Base-by-base conservation (phyloP, 345 rosid genomes). In the Arabis hirsuta region DNA sequence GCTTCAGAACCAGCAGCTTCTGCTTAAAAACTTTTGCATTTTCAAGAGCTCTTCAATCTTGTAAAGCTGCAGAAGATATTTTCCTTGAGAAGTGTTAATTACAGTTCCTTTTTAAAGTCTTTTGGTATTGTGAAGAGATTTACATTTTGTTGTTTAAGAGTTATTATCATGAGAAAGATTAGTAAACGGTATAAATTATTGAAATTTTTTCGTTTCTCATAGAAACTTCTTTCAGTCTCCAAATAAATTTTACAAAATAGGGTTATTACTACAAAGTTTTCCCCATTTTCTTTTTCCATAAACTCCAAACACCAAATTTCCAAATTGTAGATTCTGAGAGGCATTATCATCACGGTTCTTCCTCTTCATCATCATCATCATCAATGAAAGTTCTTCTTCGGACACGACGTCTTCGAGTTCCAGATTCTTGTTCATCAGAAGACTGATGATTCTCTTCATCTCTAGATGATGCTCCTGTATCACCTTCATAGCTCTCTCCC, bases 401-500 rank as follows among this genome's bases (percentile, higher is more conserved):
- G 12, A 24, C 13, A 19, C 69, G 76, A 1, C 69, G 81, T 20
- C 81, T 77, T 20, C 67, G 65, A 59, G 72, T 9, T 19, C 68
- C 68, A 9, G 73, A 66, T 20, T 27, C 81, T 43, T 76, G 74
- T 29, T 77, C 81, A 59, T 77, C 81, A 58, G 81, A 77, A 60
- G 73, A 72, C n/a, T 47, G 69, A 53, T 58, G 44, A 14, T 79
- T 78, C 16, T 83, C 92, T 20, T 85, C 97, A 3, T 89, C 93
- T 79, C 94, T 81, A 41, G 93, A 72, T 55, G 89, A 84, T 57
- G 97, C 69, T 31, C 85, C 86, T 9, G 84, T 78, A 65, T 89
- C 96, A 69, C 83, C 90, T 59, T 86, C 90, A 67, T 81, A 83
- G 62, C 85, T 86, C 83, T 91, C 96, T n/a, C 99, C 97, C 96